Base-by-base conservation (phyloP, 192 early-diverging fungal species). In the Gryganskiella cystojenkinii region DNA sequence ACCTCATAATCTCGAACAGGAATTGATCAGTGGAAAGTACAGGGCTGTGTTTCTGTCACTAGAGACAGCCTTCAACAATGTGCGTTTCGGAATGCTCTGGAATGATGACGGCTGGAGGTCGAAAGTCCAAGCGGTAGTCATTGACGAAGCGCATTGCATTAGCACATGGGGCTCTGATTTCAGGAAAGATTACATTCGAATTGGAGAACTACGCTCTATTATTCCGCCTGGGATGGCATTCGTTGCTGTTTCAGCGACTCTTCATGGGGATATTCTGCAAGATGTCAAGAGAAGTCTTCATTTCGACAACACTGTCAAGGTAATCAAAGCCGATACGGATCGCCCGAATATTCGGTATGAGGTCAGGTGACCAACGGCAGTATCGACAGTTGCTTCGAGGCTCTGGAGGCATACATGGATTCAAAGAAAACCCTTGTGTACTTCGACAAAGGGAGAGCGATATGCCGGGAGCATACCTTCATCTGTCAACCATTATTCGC, bases 31-130 rank as follows among this genome's bases (percentile, higher is more conserved):
- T 44, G 63, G 63, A 11, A 15, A 4, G 35, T 66, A 46, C 25
- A 49, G 56, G 27, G 70, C 49, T 42, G 60, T 71, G 3, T 71
- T 71, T 55, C 30, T 62, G 74, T 52, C 81, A 56, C 71, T 71
- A 3, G 67, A 69, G 57, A n/a, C 50, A 3, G 28, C 40, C 19
- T 42, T 69, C 37, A 46, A n/a, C 3, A 69, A 34, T 28, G 20
- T 30, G 1, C 67, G 67, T 19, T 40, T 60, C 33, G 27, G 15
- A 30, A 24, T 25, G 22, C 56, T 69, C 35, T 69, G 67, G 67
- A 42, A n/a, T 13, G 1, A 31, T 3, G 20, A 19, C 27, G 56
- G 17, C 3, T 69, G 67, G 67, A 69, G 56, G 37, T 15, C 4
- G n/a, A 31, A 24, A 19, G 24, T 64, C 20, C 37, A n/a, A 42